A percentile compares a stretch with the other conserved stretches of the same genome.
Evolutionary conservation across 2,329 filamentous ascomycete genomes (phyloP).

Genomic region (Myrmaecium sp.): DNA sequence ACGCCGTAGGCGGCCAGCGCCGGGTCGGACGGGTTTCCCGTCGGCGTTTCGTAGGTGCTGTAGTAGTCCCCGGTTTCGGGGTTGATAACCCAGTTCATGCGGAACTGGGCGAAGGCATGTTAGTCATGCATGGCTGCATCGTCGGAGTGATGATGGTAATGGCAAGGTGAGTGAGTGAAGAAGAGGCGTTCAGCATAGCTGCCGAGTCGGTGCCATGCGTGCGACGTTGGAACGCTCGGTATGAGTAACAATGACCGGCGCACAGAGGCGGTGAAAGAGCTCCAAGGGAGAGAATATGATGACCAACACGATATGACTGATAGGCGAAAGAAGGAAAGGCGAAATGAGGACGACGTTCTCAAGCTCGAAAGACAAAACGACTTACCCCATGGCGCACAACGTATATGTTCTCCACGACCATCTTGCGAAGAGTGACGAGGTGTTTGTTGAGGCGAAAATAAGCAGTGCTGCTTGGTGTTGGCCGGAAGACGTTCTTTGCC

Average conservation of each 20-base stretch:
- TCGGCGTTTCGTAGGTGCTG: constrained; percentile 50
- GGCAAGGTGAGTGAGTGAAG: constrained; percentile 4
- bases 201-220: constrained; percentile 3
- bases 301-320: constrained; percentile 1
- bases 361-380: too few relatives aligned
- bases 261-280: not conserved
- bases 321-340: too few relatives aligned
- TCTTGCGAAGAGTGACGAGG: too few relatives aligned
- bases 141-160: constrained; percentile 7
- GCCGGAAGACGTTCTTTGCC: too few relatives aligned
- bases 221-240: constrained; percentile 4
- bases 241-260: not conserved
- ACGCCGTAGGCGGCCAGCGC: constrained; percentile 77
- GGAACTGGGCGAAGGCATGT: constrained; percentile 49
- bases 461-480: too few relatives aligned
- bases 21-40: constrained; percentile 75
- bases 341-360: too few relatives aligned
- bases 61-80: constrained; percentile 63
- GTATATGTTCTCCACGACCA: constrained; percentile 31
- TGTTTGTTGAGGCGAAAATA: not conserved
- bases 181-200: constrained; percentile 5
- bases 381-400: constrained; percentile 34
- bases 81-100: constrained; percentile 78
- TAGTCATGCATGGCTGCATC: too few relatives aligned
- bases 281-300: not conserved